Evolutionary conservation across 2,329 filamentous ascomycete genomes (phyloP).

Genomic region (Colletotrichum sp.): DNA sequence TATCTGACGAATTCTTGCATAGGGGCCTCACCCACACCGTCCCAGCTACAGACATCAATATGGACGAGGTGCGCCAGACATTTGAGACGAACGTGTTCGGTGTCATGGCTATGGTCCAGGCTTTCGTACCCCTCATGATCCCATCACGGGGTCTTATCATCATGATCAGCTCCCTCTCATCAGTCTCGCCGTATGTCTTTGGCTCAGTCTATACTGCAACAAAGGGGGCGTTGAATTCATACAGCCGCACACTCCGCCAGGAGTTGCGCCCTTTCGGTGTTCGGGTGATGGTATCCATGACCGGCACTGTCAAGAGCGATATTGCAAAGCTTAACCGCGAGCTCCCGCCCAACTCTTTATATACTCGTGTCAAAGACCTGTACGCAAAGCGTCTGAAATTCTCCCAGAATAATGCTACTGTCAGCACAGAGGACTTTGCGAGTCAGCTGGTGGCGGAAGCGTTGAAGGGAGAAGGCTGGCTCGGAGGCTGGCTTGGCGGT

Average conservation of each 20-base stretch:
- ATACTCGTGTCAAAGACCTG: constrained; percentile 48
- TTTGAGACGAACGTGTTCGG: constrained; percentile 65
- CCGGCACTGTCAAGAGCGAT: constrained; percentile 58
- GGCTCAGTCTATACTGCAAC: constrained; percentile 59
- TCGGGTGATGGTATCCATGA: constrained; percentile 62
- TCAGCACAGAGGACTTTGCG: constrained; percentile 51
- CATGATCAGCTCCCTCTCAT: constrained; percentile 59
- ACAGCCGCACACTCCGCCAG: constrained; percentile 58
- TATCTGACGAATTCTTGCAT: neutral
- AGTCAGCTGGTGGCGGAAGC: constrained; percentile 46
- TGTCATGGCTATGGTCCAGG: constrained; percentile 60
- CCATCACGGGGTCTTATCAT: constrained; percentile 55
- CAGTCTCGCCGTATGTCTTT: constrained; percentile 58
- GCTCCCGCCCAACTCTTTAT: constrained; percentile 52
- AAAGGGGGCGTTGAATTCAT: constrained; percentile 59
- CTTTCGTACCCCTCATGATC: constrained; percentile 56
- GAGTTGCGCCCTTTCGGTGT: constrained; percentile 60
- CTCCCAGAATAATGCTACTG: constrained; percentile 52
- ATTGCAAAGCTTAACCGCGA: constrained; percentile 47
- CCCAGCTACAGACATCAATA: constrained; percentile 56
- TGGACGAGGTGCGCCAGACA: constrained; percentile 57
- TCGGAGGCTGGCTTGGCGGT: constrained; percentile 35
- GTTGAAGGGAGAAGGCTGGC: constrained; percentile 41
- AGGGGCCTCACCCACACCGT: constrained; percentile 58
- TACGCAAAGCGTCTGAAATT: constrained; percentile 52